Evolutionary conservation across 345 rosid species (phyloP).

Genomic region (Gossypium australe): DNA sequence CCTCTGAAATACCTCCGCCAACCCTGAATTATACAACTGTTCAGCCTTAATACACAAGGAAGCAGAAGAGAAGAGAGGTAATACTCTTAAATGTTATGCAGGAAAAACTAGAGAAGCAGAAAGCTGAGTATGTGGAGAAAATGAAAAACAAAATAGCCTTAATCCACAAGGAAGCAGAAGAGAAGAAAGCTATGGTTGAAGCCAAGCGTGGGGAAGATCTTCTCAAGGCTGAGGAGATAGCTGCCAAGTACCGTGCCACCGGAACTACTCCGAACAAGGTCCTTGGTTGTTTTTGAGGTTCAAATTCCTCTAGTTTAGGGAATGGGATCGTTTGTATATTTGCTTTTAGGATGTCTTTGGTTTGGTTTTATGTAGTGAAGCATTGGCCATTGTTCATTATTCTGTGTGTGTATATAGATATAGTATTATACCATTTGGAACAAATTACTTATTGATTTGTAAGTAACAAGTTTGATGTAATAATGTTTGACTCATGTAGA

Average conservation of each 20-base stretch:
- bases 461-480: slow-evolving; percentile 13
- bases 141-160: slow-evolving; percentile 76
- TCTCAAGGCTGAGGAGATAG: slow-evolving; percentile 81
- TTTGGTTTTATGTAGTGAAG: slow-evolving; percentile 16
- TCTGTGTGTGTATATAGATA: neutral
- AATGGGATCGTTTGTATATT: slow-evolving; percentile 19
- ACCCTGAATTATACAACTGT: too few species aligned
- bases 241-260: slow-evolving; percentile 75
- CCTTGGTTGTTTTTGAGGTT: slow-evolving; percentile 40
- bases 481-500: neutral
- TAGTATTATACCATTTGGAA: slow-evolving; percentile 10
- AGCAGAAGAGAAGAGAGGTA: neutral
- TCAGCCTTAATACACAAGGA: neutral
- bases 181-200: slow-evolving; percentile 66
- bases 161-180: slow-evolving; percentile 81
- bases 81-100: slow-evolving; percentile 12
- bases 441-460: slow-evolving; percentile 18
- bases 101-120: slow-evolving; percentile 78
- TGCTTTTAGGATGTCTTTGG: slow-evolving; percentile 18
- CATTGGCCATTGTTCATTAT: slow-evolving; percentile 7
- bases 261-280: slow-evolving; percentile 72
- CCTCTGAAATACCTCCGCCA: neutral
- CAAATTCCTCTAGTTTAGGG: neutral
- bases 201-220: slow-evolving; percentile 79
- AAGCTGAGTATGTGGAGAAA: slow-evolving; percentile 66